phyloP scores from a whole-genome alignment of 2,329 filamentous ascomycete species.

The Clarireedia homoeocarpa region DNA sequence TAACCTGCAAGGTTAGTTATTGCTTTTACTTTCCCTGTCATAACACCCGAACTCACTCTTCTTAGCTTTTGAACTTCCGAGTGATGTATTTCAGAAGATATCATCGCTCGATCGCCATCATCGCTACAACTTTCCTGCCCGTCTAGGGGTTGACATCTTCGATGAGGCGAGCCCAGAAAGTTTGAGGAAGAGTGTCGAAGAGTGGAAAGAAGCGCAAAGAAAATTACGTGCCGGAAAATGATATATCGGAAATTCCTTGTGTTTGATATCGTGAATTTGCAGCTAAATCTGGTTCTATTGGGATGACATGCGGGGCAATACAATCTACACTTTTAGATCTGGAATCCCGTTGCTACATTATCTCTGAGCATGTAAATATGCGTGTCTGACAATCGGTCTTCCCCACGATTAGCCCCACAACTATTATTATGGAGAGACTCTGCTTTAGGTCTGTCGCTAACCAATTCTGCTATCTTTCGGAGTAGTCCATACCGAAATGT shows the following conservation, averaged over 20 bases:
- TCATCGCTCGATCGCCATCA: conserved; percentile 33
- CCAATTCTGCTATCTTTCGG: too few species aligned
- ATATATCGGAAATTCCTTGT: not conserved
- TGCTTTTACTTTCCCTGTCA: not conserved
- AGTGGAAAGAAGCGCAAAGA: conserved; percentile 13
- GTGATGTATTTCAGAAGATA: conserved; percentile 33
- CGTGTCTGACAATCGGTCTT: too few species aligned
- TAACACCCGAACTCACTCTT: not conserved
- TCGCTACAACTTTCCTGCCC: conserved; percentile 37
- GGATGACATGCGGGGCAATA: too few species aligned
- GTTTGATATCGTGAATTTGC: not conserved
- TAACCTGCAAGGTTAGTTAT: conserved; percentile 32
- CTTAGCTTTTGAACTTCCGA: conserved; percentile 33
- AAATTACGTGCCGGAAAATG: not conserved
- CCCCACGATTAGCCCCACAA: too few species aligned
- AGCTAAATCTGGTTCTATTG: not conserved
- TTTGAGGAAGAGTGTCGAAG: conserved; percentile 30
- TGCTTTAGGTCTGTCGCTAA: too few species aligned
- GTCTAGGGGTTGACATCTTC: conserved; percentile 37
- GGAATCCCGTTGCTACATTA: too few species aligned
- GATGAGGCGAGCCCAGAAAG: conserved; percentile 33
- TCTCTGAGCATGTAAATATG: too few species aligned
- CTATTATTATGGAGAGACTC: too few species aligned
- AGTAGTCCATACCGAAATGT: too few species aligned
- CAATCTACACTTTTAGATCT: too few species aligned